Base-by-base conservation (phyloP, 257 asterid species). In the Cruciata laevipes region DNA sequence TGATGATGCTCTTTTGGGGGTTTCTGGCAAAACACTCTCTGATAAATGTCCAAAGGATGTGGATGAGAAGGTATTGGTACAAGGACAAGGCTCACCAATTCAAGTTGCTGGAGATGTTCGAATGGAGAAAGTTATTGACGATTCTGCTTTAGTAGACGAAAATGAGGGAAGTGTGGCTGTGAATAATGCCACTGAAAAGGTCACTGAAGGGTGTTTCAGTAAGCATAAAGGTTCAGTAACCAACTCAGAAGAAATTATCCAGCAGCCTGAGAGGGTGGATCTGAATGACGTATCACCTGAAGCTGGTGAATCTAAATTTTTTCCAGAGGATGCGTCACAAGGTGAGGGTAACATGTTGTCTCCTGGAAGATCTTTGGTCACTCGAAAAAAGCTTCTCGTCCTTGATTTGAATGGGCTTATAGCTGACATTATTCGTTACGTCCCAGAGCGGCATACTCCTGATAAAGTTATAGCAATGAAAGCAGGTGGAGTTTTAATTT, bases 391-490 rank as follows among this genome's bases (percentile, higher is more conserved):
- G 78, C 95, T 89, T 80, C 95, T 91, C 60, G 98, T 91, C 42
- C 98, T 91, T 68, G 96, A 89, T 77, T 71, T 91, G 66, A 91
- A 89, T 74, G 96, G 96, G 57, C 83, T 91, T 59, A 89, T 91
- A 63, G 84, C 87, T 65, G 88, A 86, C 74, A 87, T 88, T 72
- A 77, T 74, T 37, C 74, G 87, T n/a, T 71, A 69, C 21, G 81
- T 85, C 62, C 91, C 93, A 62, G 79, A 81, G 59, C 75, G 77
- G 68, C 77, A 73, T 57, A 80, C 77, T 9, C 83, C 88, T 5
- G 87, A 85, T 65, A 80, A 65, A 42, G 78, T 84, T 37, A 79
- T 91, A 75, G 59, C 75, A 40, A 77, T 70, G 79, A 91, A 83
- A 84, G 87, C 94, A 81, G 89, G 97, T 88, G 70, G 67, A 52